Evolutionary conservation across 139 green algal genomes (phyloP).

Genomic region (Edaphochlamys debaryana): DNA sequence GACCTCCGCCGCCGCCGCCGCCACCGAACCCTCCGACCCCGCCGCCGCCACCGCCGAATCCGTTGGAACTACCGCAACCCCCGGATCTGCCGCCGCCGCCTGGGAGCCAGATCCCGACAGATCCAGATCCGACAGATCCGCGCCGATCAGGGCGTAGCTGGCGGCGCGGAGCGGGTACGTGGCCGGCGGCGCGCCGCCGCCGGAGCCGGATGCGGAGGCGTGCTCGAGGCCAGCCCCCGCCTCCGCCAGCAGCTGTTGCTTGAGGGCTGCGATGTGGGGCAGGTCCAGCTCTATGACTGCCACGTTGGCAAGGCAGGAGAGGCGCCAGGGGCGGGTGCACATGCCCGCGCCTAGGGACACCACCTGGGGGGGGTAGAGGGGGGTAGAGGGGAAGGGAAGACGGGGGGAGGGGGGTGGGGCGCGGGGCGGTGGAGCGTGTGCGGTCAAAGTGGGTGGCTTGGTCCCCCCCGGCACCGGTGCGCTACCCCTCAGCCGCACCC

Average conservation of each 20-base stretch:
- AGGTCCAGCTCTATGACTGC: slow-evolving; percentile 52
- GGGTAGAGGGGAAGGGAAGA: too few species aligned
- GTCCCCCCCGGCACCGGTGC: too few species aligned
- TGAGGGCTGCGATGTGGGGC: slow-evolving; percentile 29
- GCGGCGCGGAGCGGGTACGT: slow-evolving; percentile 13
- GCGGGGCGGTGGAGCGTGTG: too few species aligned
- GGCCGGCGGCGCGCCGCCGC: neutral
- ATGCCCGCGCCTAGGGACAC: slow-evolving; percentile 61
- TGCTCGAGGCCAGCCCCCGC: too few species aligned
- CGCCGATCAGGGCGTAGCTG: slow-evolving; percentile 31
- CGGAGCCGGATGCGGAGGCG: too few species aligned
- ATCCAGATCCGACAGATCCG: slow-evolving; percentile 36
- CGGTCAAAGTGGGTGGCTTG: too few species aligned
- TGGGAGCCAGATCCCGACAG: too few species aligned
- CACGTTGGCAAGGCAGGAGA: slow-evolving; percentile 1
- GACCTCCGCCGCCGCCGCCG: too few species aligned
- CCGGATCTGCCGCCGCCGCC: too few species aligned
- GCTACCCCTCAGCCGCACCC: too few species aligned
- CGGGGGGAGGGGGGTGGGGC: too few species aligned
- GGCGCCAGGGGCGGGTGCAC: slow-evolving; percentile 60
- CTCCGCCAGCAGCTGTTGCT: slow-evolving; percentile 25
- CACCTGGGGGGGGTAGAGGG: slow-evolving; percentile 33
- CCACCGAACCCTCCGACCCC: too few species aligned
- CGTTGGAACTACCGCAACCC: neutral
- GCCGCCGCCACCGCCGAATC: neutral